Conservation (phyloP, 192 early-diverging fungal species). For the Mortierella hygrophila region DNA sequence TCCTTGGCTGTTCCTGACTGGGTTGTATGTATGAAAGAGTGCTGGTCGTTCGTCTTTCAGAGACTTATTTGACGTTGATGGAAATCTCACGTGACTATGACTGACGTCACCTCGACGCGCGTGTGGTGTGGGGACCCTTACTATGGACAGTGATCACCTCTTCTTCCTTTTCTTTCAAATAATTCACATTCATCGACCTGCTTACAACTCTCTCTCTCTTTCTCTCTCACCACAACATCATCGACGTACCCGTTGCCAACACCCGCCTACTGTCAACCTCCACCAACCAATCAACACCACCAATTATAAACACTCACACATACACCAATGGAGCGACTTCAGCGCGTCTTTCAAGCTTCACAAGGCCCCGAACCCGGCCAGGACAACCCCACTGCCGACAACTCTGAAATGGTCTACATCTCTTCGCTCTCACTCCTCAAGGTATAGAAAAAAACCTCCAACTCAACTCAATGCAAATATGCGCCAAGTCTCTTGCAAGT, state of each 20-base stretch:
- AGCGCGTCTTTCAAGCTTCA: slow-evolving; percentile 68
- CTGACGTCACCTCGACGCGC: background rate
- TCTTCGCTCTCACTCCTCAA: slow-evolving; percentile 98
- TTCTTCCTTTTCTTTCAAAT: background rate
- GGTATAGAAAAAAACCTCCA: slow-evolving; percentile 56
- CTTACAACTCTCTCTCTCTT: background rate
- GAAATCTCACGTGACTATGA: background rate
- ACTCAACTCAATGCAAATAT: background rate
- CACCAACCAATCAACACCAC: background rate
- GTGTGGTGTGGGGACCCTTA: background rate
- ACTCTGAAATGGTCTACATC: slow-evolving; percentile 99
- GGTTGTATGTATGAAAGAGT: background rate
- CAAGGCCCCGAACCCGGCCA: slow-evolving; percentile 73
- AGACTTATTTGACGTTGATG: background rate
- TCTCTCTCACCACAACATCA: background rate
- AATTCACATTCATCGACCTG: background rate
- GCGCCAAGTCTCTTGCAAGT: no score
- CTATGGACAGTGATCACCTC: no score
- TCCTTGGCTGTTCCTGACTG: background rate
- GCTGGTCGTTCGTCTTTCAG: background rate
- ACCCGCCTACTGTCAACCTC: background rate
- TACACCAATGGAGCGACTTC: slow-evolving; percentile 68
- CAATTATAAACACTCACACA: slow-evolving; percentile 13
- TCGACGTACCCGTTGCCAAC: background rate
- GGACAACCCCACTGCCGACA: slow-evolving; percentile 96